Evolutionary conservation across 306 rosid genomes (phyloP).

Genomic region (Quercus agrifolia): DNA sequence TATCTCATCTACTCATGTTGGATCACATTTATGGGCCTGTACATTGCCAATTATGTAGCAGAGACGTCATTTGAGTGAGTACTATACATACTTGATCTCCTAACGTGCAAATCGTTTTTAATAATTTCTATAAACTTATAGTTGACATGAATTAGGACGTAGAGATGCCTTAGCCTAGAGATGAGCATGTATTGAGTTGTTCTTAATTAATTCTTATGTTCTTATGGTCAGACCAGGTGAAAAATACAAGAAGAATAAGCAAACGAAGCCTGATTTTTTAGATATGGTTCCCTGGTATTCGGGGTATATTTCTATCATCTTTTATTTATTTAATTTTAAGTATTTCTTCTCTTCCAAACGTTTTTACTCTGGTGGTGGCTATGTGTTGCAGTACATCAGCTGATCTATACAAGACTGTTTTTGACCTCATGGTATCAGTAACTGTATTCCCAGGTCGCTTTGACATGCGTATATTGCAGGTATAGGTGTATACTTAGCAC

Average conservation of each 20-base stretch:
- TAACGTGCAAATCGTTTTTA: not conserved
- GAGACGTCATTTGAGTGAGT: slow-evolving; percentile 91
- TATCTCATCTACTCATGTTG: slow-evolving; percentile 81
- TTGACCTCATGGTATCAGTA: slow-evolving; percentile 90
- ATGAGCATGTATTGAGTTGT: too few species aligned
- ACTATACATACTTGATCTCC: slow-evolving; percentile 8
- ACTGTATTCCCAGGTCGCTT: slow-evolving; percentile 96
- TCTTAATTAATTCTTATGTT: not conserved
- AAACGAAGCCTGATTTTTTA: slow-evolving; percentile 77
- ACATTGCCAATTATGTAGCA: slow-evolving; percentile 88
- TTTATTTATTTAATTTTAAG: not conserved
- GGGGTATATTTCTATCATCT: slow-evolving; percentile 46
- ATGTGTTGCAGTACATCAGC: slow-evolving; percentile 89
- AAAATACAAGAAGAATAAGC: slow-evolving; percentile 75
- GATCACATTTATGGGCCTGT: slow-evolving; percentile 91
- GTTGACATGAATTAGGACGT: not conserved
- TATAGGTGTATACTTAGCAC: not conserved
- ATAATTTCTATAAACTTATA: not conserved
- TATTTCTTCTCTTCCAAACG: not conserved
- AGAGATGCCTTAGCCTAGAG: not conserved
- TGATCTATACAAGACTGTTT: slow-evolving; percentile 95
- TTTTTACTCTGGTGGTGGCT: slow-evolving; percentile 21
- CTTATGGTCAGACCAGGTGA: slow-evolving; percentile 57
- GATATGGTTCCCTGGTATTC: slow-evolving; percentile 99
- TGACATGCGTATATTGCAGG: slow-evolving; percentile 99